Conservation (phyloP, 192 early-diverging fungal species). For the Umbelopsis sp. region DNA sequence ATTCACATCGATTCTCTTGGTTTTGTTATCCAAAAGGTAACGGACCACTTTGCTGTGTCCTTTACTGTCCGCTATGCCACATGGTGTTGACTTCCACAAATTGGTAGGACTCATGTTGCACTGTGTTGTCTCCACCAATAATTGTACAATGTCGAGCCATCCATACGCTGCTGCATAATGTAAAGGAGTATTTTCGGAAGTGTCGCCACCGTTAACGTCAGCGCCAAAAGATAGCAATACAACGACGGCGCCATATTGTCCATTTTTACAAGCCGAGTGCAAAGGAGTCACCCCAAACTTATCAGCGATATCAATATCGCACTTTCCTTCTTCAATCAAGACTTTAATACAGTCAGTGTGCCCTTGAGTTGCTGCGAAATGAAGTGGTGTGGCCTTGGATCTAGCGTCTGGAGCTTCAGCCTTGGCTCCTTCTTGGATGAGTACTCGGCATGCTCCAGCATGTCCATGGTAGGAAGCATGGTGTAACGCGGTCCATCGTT, state of each 20-base stretch:
- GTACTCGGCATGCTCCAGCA: slow-evolving; percentile 35
- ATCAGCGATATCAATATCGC: slow-evolving; percentile 23
- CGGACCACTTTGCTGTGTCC: slow-evolving; percentile 49
- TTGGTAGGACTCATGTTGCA: slow-evolving; percentile 43
- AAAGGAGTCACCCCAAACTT: slow-evolving; percentile 30
- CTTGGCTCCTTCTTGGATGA: slow-evolving; percentile 44
- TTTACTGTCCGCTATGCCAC: slow-evolving; percentile 55
- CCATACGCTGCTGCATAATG: slow-evolving; percentile 58
- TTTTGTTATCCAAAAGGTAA: slow-evolving; percentile 34
- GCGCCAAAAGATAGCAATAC: slow-evolving; percentile 45
- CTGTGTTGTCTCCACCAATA: slow-evolving; percentile 42
- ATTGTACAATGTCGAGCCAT: slow-evolving; percentile 36
- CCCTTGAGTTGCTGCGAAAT: slow-evolving; percentile 34
- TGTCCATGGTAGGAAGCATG: slow-evolving; percentile 42
- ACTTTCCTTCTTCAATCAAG: slow-evolving; percentile 33
- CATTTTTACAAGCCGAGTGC: slow-evolving; percentile 43
- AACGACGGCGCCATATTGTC: slow-evolving; percentile 43
- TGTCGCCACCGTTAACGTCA: slow-evolving; percentile 46
- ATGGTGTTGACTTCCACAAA: slow-evolving; percentile 51
- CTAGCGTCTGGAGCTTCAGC: slow-evolving; percentile 36
- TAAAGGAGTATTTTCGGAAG: slow-evolving; percentile 45
- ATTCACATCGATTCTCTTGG: slow-evolving; percentile 41
- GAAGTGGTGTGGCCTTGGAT: slow-evolving; percentile 32
- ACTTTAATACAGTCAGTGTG: slow-evolving; percentile 30
- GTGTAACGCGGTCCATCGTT: slow-evolving; percentile 38